A percentile compares a stretch with the other conserved stretches of the same genome.
These are phyloP conservation scores for Oxytropis ochrocephala DNA, from an alignment of 306 rosid genomes.

Conservation along the genomic window DNA sequence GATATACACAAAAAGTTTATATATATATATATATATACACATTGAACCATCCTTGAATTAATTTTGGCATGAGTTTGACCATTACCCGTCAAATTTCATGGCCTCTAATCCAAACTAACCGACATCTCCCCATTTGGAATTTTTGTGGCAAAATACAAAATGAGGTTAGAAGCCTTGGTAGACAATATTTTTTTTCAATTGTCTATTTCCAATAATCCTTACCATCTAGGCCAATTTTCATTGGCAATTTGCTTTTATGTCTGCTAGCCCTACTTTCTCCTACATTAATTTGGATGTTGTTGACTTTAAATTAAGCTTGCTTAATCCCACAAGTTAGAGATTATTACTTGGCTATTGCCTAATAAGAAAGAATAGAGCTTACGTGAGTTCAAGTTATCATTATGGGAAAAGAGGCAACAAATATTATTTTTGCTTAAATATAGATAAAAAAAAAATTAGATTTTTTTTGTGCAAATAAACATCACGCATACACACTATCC, in stretches of 20 bases:
- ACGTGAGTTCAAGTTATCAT: not conserved
- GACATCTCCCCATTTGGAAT: not conserved
- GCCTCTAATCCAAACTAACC: conserved; percentile 12
- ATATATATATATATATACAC: not conserved
- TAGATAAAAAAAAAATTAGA: no score
- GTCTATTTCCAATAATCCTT: not conserved
- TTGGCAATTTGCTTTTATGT: not conserved
- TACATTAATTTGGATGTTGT: conserved; percentile 24
- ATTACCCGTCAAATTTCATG: not conserved
- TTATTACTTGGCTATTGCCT: conserved; percentile 3
- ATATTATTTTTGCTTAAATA: not conserved
- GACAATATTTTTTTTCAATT: not conserved
- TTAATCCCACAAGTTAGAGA: conserved; percentile 17
- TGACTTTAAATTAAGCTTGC: conserved; percentile 21
- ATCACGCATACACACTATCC: no score
- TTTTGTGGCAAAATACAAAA: not conserved
- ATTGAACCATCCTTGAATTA: conserved; percentile 11
- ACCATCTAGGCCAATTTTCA: no score
- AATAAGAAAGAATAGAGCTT: not conserved
- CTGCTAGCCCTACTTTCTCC: conserved; percentile 3
- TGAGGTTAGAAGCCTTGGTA: not conserved
- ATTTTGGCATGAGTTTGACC: conserved; percentile 10
- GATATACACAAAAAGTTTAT: no score
- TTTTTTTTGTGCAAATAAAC: no score
- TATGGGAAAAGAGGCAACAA: not conserved